Conservation (phyloP, 1,284 basidiomycete genomes). For the Apiotrichum siamense region DNA sequence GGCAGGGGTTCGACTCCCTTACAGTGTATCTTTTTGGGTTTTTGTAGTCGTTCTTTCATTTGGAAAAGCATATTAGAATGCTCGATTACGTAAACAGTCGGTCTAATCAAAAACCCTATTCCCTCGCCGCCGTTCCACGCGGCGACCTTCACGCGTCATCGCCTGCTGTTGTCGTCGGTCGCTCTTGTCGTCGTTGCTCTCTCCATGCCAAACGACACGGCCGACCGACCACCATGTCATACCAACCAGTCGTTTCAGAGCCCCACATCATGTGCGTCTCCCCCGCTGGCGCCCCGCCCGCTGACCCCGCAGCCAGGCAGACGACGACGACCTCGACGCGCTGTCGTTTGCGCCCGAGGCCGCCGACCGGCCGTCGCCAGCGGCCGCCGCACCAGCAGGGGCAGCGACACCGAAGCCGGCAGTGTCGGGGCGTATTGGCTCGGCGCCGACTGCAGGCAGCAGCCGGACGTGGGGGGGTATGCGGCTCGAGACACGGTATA, state of each 20-base stretch:
- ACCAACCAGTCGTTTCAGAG: constrained; percentile 20
- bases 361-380: neutral
- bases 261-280: constrained; percentile 33
- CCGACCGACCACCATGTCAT: constrained; percentile 25
- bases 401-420: constrained; percentile 36
- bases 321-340: constrained; percentile 47
- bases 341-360: constrained; percentile 37
- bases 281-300: neutral
- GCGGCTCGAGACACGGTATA: constrained; percentile 74
- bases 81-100: no score
- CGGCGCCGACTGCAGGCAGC: constrained; percentile 29
- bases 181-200: no score
- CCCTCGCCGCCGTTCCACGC: no score
- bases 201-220: neutral
- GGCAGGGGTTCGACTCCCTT: no score
- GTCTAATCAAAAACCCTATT: no score
- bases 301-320: constrained; percentile 40
- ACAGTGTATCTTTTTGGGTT: no score
- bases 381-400: constrained; percentile 10
- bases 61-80: no score
- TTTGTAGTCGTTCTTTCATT: no score
- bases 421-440: constrained; percentile 68
- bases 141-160: no score
- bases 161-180: no score
- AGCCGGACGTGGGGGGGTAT: constrained; percentile 58